Evolutionary conservation across 116 monocot genomes (phyloP), one percentile per base, ranked within the genome.

Genomic region (Zostera marina): DNA sequence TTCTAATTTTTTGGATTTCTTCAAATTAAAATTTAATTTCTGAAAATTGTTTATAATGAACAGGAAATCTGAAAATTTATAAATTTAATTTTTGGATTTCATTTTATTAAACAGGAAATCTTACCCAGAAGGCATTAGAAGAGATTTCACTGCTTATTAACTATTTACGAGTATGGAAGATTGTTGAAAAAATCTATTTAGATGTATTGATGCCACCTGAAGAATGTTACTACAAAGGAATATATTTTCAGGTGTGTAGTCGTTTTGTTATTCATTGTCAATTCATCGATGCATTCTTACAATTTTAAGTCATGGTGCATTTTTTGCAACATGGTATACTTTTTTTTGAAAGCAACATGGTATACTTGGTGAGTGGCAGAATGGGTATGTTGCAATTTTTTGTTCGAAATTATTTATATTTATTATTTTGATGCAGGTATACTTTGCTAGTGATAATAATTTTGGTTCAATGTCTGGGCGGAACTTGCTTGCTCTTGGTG

Each of bases 151-250:
- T 56, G 1, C 73, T 99, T 74, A 47, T 87, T 10, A 87, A 67
- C 19, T 91, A 76, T 54, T 66, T 99, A 54, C 76, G 80, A 72
- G 49, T 69, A 26, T 99, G 98, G 98, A 73, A 65, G 53, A 68
- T 91, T 52, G 77, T 82, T n/a, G 66, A 79, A 22, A 60, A 77
- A 57, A 63, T 91, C 41, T 80, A 71, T 64, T 32, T 91, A 42
- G 98, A 99, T 75, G 81, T 87, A 44, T 72, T 99, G 5, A 81
- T 90, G 81, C 81, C 83, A 68, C 91, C 98, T 44, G 69, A 81
- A 43, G 98, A 99, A 68, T 70, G 52, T 64, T 83, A 83, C 60
- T 74, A 75, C 54, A 73, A 68, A 39, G 78, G 70, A n/a, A 52
- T 86, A 40, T 76, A 63, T 62, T 99, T 99, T 58, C 98, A 91